phyloP scores from a whole-genome alignment of 768 basidiomycete genomes.

The Pulveroboletus sp. region DNA sequence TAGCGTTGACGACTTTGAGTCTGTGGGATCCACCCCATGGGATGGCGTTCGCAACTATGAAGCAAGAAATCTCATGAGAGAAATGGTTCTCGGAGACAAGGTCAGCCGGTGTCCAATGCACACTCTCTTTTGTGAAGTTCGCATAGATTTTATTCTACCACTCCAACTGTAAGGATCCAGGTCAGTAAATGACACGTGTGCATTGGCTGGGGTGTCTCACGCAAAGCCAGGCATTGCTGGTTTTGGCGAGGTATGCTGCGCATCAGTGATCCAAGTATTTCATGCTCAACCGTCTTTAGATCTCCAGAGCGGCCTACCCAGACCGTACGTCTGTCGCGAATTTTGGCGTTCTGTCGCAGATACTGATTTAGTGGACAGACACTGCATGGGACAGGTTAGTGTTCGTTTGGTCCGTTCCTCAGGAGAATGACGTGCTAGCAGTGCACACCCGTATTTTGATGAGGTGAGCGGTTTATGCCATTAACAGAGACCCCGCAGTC shows the following conservation, averaged over 20 bases:
- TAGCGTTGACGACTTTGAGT: constrained; percentile 82
- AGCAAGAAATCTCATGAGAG: constrained; percentile 78
- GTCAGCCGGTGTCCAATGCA: constrained; percentile 32
- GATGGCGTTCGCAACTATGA: constrained; percentile 86
- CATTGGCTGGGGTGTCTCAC: constrained; percentile 4
- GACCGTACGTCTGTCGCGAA: constrained; percentile 55
- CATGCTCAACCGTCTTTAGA: constrained; percentile 35
- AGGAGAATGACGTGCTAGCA: constrained; percentile 20
- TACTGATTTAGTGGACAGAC: constrained; percentile 41
- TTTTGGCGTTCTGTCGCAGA: constrained; percentile 1
- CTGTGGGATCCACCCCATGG: constrained; percentile 67
- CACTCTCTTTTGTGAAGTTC: not conserved
- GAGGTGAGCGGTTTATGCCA: constrained; percentile 38
- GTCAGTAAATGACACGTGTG: constrained; percentile 33
- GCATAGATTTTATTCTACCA: constrained; percentile 78
- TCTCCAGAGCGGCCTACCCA: constrained; percentile 82
- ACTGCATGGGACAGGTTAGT: constrained; percentile 87
- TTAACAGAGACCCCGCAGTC: not conserved
- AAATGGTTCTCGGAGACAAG: constrained; percentile 73
- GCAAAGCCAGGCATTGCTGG: constrained; percentile 60
- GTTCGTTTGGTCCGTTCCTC: not conserved
- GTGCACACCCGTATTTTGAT: constrained; percentile 78
- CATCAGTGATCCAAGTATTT: not conserved
- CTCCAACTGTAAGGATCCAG: constrained; percentile 80
- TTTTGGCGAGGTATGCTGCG: constrained; percentile 63